Conservation (phyloP, 208 protist genomes). For the Leishmania arabica region DNA sequence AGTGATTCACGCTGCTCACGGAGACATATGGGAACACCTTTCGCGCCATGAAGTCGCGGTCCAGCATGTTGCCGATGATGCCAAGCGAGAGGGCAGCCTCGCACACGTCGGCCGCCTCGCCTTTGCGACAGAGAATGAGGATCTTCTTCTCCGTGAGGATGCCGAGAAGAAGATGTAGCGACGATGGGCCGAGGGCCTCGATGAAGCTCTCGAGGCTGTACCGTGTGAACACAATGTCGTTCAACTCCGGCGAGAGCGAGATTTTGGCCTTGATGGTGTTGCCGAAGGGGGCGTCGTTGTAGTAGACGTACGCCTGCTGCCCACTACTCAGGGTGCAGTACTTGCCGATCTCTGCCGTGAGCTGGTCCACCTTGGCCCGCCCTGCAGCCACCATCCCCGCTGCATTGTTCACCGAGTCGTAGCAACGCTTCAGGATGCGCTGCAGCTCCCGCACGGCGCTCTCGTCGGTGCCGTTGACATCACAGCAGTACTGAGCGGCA, state of each 20-base stretch:
- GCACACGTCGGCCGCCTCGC: conserved; percentile 68
- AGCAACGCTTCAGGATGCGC: conserved; percentile 57
- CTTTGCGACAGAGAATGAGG: conserved; percentile 69
- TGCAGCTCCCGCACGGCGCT: conserved; percentile 51
- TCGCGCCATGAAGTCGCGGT: conserved; percentile 60
- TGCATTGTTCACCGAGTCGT: conserved; percentile 53
- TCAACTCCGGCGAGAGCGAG: conserved; percentile 46
- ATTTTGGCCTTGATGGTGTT: conserved; percentile 47
- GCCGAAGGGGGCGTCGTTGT: conserved; percentile 50
- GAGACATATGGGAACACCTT: conserved; percentile 85
- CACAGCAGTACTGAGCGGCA: conserved; percentile 71
- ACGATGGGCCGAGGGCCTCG: conserved; percentile 52
- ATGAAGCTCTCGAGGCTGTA: conserved; percentile 74
- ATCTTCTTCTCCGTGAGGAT: conserved; percentile 72
- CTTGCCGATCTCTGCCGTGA: conserved; percentile 41
- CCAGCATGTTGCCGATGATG: conserved; percentile 61
- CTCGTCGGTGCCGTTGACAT: conserved; percentile 54
- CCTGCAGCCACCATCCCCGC: conserved; percentile 22
- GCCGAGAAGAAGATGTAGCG: conserved; percentile 61
- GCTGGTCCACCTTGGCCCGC: conserved; percentile 29
- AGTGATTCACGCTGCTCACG: conserved; percentile 61
- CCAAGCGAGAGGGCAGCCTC: conserved; percentile 71
- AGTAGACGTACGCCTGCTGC: conserved; percentile 43
- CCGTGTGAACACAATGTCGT: conserved; percentile 51
- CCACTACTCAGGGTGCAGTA: conserved; percentile 40